Evolutionary conservation across 441 rosid species (phyloP).

Genomic region (Breynia disticha): DNA sequence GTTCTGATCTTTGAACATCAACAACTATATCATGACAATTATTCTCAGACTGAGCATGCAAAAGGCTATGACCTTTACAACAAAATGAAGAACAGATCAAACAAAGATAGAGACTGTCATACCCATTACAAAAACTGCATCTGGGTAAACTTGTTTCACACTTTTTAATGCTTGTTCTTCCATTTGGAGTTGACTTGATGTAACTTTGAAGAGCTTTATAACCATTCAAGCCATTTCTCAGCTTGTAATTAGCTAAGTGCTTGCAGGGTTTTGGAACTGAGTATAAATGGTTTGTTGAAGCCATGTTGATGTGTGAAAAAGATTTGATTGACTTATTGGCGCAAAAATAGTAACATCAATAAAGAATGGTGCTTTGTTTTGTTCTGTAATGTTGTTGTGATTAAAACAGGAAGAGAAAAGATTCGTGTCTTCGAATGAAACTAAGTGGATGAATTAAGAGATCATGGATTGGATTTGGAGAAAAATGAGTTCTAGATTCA

Average conservation of each 20-base stretch:
- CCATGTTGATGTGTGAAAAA: conserved; percentile 29
- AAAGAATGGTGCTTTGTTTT: neutral
- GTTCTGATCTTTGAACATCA: conserved; percentile 80
- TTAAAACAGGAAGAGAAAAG: conserved; percentile 1
- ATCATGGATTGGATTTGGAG: conserved; percentile 4
- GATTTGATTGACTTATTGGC: conserved; percentile 6
- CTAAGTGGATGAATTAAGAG: neutral
- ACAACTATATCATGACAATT: conserved; percentile 60
- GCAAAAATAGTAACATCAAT: conserved; percentile 8
- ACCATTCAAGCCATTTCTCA: conserved; percentile 43
- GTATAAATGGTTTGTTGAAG: conserved; percentile 34
- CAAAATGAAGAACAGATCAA: conserved; percentile 55
- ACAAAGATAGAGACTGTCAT: conserved; percentile 52
- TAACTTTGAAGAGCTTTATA: conserved; percentile 39
- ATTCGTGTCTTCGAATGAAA: conserved; percentile 8
- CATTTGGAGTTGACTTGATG: conserved; percentile 37
- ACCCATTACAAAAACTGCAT: conserved; percentile 52
- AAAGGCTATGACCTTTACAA: conserved; percentile 55
- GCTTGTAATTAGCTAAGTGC: conserved; percentile 74
- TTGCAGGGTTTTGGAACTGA: conserved; percentile 53
- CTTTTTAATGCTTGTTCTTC: conserved; percentile 35
- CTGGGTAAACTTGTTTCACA: conserved; percentile 35
- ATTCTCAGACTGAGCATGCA: conserved; percentile 43
- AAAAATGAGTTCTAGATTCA: conserved; percentile 8
- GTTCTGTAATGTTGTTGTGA: too few relatives aligned